Evolutionary conservation across 305 asterid genomes (phyloP).

Genomic region (Fraxinus floribunda): DNA sequence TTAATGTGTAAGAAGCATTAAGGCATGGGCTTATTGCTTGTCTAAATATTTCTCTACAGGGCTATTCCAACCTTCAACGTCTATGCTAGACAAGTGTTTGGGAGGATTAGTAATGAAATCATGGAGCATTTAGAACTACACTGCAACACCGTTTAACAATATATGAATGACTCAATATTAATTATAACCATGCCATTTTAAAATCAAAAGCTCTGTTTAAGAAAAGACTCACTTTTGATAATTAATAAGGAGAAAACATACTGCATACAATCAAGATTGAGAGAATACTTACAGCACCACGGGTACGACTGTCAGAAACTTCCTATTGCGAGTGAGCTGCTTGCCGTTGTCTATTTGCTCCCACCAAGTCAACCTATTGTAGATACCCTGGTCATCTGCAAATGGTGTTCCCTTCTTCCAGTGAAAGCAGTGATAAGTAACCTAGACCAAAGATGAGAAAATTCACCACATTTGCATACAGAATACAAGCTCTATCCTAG

Average conservation of each 20-base stretch:
- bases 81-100: background rate
- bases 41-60: background rate
- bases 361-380: conserved; percentile 43
- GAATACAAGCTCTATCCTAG: background rate
- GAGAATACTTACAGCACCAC: conserved; percentile 36
- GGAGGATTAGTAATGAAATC: background rate
- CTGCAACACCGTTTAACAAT: background rate
- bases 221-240: background rate
- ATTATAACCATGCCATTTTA: background rate
- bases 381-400: conserved; percentile 37
- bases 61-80: background rate
- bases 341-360: conserved; percentile 40
- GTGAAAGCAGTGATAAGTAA: conserved; percentile 27
- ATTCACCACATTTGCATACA: background rate
- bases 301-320: conserved; percentile 36
- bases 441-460: conserved; percentile 16
- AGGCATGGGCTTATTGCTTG: background rate
- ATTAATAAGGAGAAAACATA: background rate
- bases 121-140: background rate
- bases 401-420: conserved; percentile 39
- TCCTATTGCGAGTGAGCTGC: conserved; percentile 41
- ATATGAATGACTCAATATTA: background rate
- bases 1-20: background rate
- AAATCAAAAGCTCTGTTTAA: background rate
- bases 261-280: background rate